A percentile compares a stretch with the other conserved stretches of the same genome.
Evolutionary conservation across 768 basidiomycete species (phyloP).

Genomic region (Hygrophorus pudorinus): DNA sequence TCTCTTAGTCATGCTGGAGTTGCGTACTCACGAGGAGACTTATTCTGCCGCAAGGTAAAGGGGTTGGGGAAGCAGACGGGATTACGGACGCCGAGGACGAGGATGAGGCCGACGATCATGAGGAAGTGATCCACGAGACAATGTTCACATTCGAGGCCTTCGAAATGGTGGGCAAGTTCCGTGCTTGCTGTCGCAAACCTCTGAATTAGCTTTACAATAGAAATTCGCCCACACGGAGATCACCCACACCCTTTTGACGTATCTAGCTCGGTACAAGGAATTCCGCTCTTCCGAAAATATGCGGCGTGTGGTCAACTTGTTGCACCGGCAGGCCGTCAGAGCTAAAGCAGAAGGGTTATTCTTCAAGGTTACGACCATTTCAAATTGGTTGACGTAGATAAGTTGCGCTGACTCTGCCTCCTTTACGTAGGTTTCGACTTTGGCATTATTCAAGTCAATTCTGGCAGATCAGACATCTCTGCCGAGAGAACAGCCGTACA

Average conservation of each 20-base stretch:
- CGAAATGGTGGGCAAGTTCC: conserved; percentile 55
- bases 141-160: conserved; percentile 89
- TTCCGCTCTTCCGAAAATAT: conserved; percentile 73
- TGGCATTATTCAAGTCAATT: conserved; percentile 82
- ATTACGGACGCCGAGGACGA: conserved; percentile 65
- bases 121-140: conserved; percentile 69
- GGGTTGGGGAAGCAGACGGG: conserved; percentile 47
- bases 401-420: conserved; percentile 9
- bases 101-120: conserved; percentile 47
- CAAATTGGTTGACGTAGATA: conserved; percentile 12
- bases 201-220: conserved; percentile 29
- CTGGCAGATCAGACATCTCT: conserved; percentile 71
- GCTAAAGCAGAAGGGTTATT: conserved; percentile 92
- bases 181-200: background rate
- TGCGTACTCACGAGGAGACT: background rate
- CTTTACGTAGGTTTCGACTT: conserved; percentile 66
- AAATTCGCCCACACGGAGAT: conserved; percentile 86
- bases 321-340: conserved; percentile 86
- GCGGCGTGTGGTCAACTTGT: conserved; percentile 79
- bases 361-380: conserved; percentile 63
- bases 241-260: conserved; percentile 72
- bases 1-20: background rate
- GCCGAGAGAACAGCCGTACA: conserved; percentile 68
- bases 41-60: conserved; percentile 1
- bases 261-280: conserved; percentile 77